Percentiles rank a stretch among this genome's conserved stretches.
Conservation (phyloP, 2,329 filamentous ascomycete species). For the Ophiosphaerella herpotricha region DNA sequence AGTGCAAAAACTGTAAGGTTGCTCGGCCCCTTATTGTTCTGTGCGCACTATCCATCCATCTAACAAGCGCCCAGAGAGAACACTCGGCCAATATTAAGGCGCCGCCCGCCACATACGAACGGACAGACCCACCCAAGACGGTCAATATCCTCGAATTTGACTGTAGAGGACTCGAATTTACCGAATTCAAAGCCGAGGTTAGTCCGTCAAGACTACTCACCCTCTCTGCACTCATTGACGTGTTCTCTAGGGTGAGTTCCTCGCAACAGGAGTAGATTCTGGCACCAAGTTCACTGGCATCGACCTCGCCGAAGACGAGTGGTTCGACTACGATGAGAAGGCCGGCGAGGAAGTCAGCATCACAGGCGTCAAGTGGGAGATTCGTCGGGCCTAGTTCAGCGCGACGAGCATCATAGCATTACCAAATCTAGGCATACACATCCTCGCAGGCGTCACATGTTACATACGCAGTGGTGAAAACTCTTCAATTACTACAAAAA, state of each 20-base stretch:
- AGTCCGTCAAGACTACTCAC: conserved; percentile 21
- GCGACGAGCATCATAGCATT: background rate
- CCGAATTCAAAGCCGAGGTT: conserved; percentile 88
- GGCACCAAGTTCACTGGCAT: conserved; percentile 80
- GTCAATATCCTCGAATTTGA: conserved; percentile 89
- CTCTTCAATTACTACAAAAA: conserved; percentile 4
- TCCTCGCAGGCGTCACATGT: background rate
- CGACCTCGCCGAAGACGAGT: conserved; percentile 87
- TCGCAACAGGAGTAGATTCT: conserved; percentile 80
- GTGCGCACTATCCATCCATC: background rate
- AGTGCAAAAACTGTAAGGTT: conserved; percentile 97
- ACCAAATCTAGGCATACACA: background rate
- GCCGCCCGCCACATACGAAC: conserved; percentile 72
- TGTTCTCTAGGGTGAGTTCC: conserved; percentile 77
- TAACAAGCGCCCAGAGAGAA: conserved; percentile 64
- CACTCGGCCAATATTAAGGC: conserved; percentile 84
- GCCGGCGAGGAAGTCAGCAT: conserved; percentile 88
- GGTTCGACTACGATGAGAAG: conserved; percentile 99
- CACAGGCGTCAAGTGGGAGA: conserved; percentile 85
- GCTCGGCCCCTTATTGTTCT: conserved; percentile 6
- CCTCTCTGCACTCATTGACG: background rate
- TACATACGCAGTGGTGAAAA: background rate
- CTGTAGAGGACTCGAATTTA: conserved; percentile 91
- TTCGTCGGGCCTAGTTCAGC: conserved; percentile 65
- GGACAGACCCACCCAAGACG: conserved; percentile 71